A percentile compares a stretch with the other conserved stretches of the same genome.
These are phyloP conservation scores for Tricholoma saponaceum DNA, from an alignment of 768 basidiomycete species.

Conservation along the genomic window DNA sequence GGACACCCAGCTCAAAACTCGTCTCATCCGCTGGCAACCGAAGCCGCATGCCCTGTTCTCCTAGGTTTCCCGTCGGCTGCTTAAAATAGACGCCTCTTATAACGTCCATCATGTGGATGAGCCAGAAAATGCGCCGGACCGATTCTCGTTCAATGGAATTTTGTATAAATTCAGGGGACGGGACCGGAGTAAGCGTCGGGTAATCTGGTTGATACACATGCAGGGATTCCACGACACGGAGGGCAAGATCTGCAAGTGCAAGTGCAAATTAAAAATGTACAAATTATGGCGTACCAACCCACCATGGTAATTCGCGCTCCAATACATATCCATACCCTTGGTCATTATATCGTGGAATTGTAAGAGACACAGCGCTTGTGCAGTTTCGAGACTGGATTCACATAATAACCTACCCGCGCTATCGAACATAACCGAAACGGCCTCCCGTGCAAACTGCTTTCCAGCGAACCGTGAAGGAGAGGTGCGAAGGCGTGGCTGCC, in stretches of 20 bases:
- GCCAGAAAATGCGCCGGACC: slow-evolving; percentile 79
- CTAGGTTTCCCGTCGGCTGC: slow-evolving; percentile 34
- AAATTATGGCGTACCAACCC: slow-evolving; percentile 15
- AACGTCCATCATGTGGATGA: slow-evolving; percentile 61
- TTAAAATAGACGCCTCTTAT: slow-evolving; percentile 43
- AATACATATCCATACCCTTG: slow-evolving; percentile 32
- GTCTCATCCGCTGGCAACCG: slow-evolving; percentile 80
- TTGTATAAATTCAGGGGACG: slow-evolving; percentile 56
- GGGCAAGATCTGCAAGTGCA: slow-evolving; percentile 49
- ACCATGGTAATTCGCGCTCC: slow-evolving; percentile 51
- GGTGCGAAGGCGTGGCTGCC: slow-evolving; percentile 57
- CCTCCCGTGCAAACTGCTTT: slow-evolving; percentile 55
- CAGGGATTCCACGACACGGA: slow-evolving; percentile 64
- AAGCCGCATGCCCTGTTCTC: slow-evolving; percentile 48
- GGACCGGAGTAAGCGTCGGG: slow-evolving; percentile 53
- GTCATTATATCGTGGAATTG: slow-evolving; percentile 61
- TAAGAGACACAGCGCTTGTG: slow-evolving; percentile 71
- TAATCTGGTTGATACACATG: slow-evolving; percentile 62
- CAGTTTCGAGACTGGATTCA: slow-evolving; percentile 64
- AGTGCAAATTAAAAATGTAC: slow-evolving; percentile 15
- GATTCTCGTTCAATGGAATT: slow-evolving; percentile 71
- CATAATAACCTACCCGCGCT: slow-evolving; percentile 56
- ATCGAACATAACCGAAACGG: slow-evolving; percentile 69
- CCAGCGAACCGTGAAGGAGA: slow-evolving; percentile 53
- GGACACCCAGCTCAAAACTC: slow-evolving; percentile 69